Evolutionary conservation across 345 rosid species (phyloP).

Genomic region (Pugionium cornutum): DNA sequence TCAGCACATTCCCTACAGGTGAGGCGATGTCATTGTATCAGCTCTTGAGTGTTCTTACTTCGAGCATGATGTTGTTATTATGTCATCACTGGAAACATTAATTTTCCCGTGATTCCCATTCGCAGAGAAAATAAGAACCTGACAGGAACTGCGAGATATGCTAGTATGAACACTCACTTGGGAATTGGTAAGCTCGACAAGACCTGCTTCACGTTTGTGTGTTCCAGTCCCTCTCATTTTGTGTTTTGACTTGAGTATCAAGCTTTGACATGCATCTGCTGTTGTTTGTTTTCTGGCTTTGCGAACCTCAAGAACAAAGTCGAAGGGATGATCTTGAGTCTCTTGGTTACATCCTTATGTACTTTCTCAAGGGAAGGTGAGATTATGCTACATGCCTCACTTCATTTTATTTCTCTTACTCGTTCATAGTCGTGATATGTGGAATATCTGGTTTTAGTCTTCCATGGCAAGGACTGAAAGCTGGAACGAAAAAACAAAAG

Average conservation of each 20-base stretch:
- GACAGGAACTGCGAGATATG: constrained; percentile 62
- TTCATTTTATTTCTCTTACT: background rate
- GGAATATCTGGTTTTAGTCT: constrained; percentile 1
- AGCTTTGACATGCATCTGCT: constrained; percentile 14
- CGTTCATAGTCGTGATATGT: constrained; percentile 10
- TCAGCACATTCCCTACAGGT: constrained; percentile 61
- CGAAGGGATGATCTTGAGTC: constrained; percentile 97
- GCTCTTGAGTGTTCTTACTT: constrained; percentile 5
- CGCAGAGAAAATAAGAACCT: constrained; percentile 36
- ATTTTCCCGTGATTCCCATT: constrained; percentile 3
- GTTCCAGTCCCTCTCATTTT: background rate
- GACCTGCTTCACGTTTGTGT: background rate
- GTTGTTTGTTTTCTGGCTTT: constrained; percentile 23
- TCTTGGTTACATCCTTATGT: constrained; percentile 48
- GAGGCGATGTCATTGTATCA: constrained; percentile 3
- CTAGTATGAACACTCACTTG: constrained; percentile 63
- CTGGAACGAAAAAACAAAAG: constrained; percentile 49
- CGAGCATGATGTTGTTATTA: background rate
- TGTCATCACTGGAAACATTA: background rate
- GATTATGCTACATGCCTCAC: constrained; percentile 15
- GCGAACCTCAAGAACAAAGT: constrained; percentile 54
- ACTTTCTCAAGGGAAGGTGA: constrained; percentile 57
- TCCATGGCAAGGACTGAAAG: constrained; percentile 13
- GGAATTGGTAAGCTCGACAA: constrained; percentile 50
- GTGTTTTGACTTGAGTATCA: constrained; percentile 29